Base-by-base conservation (phyloP, 2,329 filamentous ascomycete genomes). In the Pleoardoris graminearum region DNA sequence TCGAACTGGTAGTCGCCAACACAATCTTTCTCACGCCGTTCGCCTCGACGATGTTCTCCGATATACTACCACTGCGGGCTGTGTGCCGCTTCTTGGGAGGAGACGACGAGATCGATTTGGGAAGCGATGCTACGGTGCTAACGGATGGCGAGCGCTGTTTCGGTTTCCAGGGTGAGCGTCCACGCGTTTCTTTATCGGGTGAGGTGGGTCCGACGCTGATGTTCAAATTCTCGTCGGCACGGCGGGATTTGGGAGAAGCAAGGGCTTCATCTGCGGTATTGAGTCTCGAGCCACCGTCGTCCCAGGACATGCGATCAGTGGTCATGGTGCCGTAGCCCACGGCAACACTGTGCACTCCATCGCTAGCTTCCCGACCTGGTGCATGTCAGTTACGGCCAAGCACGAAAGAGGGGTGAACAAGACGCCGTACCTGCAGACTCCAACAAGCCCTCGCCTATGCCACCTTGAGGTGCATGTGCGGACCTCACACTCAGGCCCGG, bases 1-100 rank as follows among this genome's bases (percentile, higher is more conserved):
- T 80, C 16, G 80, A 82, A 60, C 81, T 85, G 22, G 80, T 87
- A 3, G 85, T 85, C 66, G 90, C 86, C 22, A 93, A 77, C 1
- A 93, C 83, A 38, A 91, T 83, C 74, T 93, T 93, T 58, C 85
- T 84, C 47, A 91, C 81, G 2, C 89, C 89, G 50, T 86, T 85
- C 2, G 86, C 79, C 65, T 92, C 87, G 50, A 91, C 77, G n/a
- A 89, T 78, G 55, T 88, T 89, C 72, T 92, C 88, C 0, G 88
- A 91, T 62, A 92, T 90, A 68, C 86, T 90, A 23, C 89, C 89
- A 60, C 86, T 90, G 51, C 88, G 80, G 5, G 86, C 85, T 4
- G 79, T 77, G 7, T 81, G 78, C 29, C 76, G 76, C 58, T 73
- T 63, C 50, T 67, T 69, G 8, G 61, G 57, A 0, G 67, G 65